Evolutionary conservation across 2,329 filamentous ascomycete genomes (phyloP).

Genomic region (Monosporascus ibericus): DNA sequence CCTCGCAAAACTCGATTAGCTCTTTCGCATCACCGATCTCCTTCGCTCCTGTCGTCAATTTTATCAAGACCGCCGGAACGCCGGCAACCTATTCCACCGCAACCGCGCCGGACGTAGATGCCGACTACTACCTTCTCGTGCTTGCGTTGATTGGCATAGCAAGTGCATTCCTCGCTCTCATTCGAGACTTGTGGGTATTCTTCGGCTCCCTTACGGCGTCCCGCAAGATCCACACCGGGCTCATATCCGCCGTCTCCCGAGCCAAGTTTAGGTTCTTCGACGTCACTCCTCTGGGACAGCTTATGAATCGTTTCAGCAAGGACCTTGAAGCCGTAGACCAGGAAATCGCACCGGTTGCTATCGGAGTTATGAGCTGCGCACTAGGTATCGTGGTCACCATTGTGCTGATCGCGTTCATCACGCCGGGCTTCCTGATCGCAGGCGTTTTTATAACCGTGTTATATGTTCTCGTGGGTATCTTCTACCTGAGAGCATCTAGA

Average conservation of each 20-base stretch:
- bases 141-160: conserved; percentile 74
- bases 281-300: conserved; percentile 85
- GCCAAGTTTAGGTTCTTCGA: conserved; percentile 98
- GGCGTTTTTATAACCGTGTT: conserved; percentile 76
- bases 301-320: conserved; percentile 99
- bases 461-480: conserved; percentile 76
- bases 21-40: conserved; percentile 31
- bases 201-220: conserved; percentile 87
- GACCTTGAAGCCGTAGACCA: conserved; percentile 93
- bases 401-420: conserved; percentile 79
- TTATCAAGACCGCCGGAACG: conserved; percentile 27
- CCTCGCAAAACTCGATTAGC: conserved; percentile 29
- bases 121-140: conserved; percentile 74
- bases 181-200: conserved; percentile 84
- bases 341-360: conserved; percentile 87
- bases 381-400: conserved; percentile 76
- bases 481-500: conserved; percentile 89
- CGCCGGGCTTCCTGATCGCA: conserved; percentile 83
- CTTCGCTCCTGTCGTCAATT: conserved; percentile 34
- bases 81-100: conserved; percentile 31
- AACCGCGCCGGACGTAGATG: conserved; percentile 58
- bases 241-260: conserved; percentile 74
- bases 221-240: conserved; percentile 69
- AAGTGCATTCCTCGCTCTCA: conserved; percentile 75
- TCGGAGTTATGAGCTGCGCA: conserved; percentile 62